Evolutionary conservation across 495 filamentous ascomycete species (phyloP).

Genomic region (Glutinoglossum americanum): DNA sequence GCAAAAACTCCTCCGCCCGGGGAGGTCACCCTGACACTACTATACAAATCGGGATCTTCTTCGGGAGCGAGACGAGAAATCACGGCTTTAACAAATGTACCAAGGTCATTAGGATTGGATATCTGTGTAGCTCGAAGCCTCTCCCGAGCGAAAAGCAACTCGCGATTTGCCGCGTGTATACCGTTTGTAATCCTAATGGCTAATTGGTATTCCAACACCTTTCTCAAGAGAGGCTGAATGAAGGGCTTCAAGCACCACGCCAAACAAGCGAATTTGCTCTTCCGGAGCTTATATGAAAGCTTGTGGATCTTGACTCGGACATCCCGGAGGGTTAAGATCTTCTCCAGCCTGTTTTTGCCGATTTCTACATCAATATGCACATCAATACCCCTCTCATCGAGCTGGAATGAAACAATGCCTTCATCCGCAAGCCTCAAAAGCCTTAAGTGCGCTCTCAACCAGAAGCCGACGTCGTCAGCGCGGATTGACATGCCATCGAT

Average conservation of each 20-base stretch:
- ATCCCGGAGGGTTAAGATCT: conserved; percentile 54
- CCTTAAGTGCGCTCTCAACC: conserved; percentile 44
- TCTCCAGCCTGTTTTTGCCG: conserved; percentile 46
- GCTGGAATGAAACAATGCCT: conserved; percentile 62
- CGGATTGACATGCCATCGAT: conserved; percentile 60
- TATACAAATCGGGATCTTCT: conserved; percentile 52
- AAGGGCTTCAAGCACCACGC: conserved; percentile 74
- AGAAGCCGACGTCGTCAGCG: conserved; percentile 72
- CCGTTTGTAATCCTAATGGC: conserved; percentile 45
- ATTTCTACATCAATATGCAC: conserved; percentile 68
- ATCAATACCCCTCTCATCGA: conserved; percentile 74
- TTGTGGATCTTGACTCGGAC: conserved; percentile 73
- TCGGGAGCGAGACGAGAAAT: conserved; percentile 46
- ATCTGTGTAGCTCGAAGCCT: conserved; percentile 68
- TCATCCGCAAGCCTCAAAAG: conserved; percentile 47
- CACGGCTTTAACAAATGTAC: conserved; percentile 65
- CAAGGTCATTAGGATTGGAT: conserved; percentile 54
- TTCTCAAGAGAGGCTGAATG: conserved; percentile 57
- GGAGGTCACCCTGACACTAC: conserved; percentile 40
- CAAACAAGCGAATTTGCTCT: conserved; percentile 52
- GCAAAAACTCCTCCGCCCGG: conserved; percentile 51
- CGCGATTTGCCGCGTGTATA: conserved; percentile 55
- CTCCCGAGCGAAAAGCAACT: conserved; percentile 70
- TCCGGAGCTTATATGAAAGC: conserved; percentile 52
- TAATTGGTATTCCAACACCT: conserved; percentile 56